Base-by-base conservation (phyloP, 805 yeast species). In the Candida pseudofarinosa region DNA sequence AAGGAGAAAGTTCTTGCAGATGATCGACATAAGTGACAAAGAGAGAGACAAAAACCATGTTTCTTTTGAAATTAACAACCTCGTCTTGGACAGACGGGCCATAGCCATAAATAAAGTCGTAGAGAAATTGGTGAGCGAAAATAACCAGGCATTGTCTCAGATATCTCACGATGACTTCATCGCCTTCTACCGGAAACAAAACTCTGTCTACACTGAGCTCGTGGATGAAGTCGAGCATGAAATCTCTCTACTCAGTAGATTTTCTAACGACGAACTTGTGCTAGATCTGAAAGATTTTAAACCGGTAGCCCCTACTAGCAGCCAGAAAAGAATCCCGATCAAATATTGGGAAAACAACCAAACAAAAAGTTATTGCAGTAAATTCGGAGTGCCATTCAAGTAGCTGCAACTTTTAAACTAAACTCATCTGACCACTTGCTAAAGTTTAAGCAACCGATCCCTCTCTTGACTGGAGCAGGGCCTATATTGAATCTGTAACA, bases 1-100 rank as follows among this genome's bases (percentile, higher is more conserved):
- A 1, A 63, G 72, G 14, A 67, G 95, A 17, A 54, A 66, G 18
- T 87, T 74, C 55, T 48, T 88, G 7, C 83, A 83, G 44, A 52
- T 76, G 3, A 18, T 80, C 13, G 68, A 73, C 0, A 61, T 85
- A 2, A 69, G 67, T 4, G 52, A 65, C 12, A 30, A 19, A 52
- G 59, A 42, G 2, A 39, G 26, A 17, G 41, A 50, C 28, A 10
- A 35, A 1, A 19, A 20, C 10, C 63, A 57, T 41, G 48, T 51
- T 3, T 54, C 58, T 1, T 35, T 19, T 4, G 23, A 15, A n/a
- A 4, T 35, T 4, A 23, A 46, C 8, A 13, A 33, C n/a, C 48
- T 71, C 4, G 58, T 44, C 42, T 59, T 60, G 40, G 69, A 67
- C 39, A 51, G 54, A n/a, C 49, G 70, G 18, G 54, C 65, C 6